Percentiles rank a stretch among this genome's conserved stretches.
Evolutionary conservation across 2,329 filamentous ascomycete genomes (phyloP).

Genomic region (Penicillium sp.): DNA sequence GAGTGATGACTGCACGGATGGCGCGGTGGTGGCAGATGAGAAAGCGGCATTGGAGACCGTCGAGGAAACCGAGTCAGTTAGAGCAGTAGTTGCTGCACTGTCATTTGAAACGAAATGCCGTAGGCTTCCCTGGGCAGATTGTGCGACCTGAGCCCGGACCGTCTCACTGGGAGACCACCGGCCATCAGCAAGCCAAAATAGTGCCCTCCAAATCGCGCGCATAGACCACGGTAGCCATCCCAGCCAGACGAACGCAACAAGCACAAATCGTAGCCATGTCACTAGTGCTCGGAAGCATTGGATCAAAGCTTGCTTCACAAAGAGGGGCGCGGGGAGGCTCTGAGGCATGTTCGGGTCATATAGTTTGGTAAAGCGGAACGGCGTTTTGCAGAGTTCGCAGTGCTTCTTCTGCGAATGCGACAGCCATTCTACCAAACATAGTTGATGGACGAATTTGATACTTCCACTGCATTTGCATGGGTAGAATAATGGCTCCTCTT

Average conservation of each 20-base stretch:
- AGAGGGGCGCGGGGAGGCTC: constrained; percentile 73
- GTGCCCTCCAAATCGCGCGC: constrained; percentile 83
- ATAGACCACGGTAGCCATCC: constrained; percentile 85
- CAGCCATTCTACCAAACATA: constrained; percentile 97
- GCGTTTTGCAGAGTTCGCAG: constrained; percentile 98
- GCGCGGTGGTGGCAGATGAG: constrained; percentile 25
- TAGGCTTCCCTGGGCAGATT: constrained; percentile 19
- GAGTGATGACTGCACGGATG: constrained; percentile 39
- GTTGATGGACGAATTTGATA: constrained; percentile 97
- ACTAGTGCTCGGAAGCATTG: constrained; percentile 69
- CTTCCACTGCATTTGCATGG: constrained; percentile 99
- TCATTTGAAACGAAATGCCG: constrained; percentile 27
- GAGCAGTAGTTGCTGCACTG: constrained; percentile 23
- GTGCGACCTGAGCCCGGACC: constrained; percentile 17
- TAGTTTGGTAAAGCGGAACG: constrained; percentile 96
- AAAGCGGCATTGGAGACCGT: constrained; percentile 25
- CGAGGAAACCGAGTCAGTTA: constrained; percentile 23
- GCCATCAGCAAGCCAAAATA: constrained; percentile 92
- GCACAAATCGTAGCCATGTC: constrained; percentile 70
- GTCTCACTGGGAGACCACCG: constrained; percentile 51
- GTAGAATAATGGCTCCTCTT: constrained; percentile 85
- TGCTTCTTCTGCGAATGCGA: constrained; percentile 99
- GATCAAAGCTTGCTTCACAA: constrained; percentile 70
- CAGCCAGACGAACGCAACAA: constrained; percentile 86
- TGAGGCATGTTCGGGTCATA: constrained; percentile 93